Percentiles rank a stretch among this genome's conserved stretches.
phyloP scores from a whole-genome alignment of 2,329 filamentous ascomycete species.

The Ophiostoma perfectum region DNA sequence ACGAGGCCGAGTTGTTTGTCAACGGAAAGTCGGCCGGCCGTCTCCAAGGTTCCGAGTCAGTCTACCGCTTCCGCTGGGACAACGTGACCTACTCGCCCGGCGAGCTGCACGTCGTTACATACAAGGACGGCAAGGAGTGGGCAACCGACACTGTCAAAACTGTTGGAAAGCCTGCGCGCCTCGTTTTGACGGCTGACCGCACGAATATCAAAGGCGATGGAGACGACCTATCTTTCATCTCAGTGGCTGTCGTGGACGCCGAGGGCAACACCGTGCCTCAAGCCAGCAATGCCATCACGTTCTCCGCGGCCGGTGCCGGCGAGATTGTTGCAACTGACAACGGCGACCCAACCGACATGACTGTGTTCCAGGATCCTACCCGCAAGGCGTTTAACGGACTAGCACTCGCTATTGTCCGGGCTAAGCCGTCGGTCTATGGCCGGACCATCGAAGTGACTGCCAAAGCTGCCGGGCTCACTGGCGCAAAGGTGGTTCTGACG shows the following conservation, averaged over 20 bases:
- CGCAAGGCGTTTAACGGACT: conserved; percentile 41
- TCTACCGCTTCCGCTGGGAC: conserved; percentile 52
- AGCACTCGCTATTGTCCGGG: conserved; percentile 38
- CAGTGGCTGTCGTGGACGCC: conserved; percentile 41
- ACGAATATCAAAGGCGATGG: conserved; percentile 38
- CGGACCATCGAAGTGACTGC: conserved; percentile 22
- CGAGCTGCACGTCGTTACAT: conserved; percentile 43
- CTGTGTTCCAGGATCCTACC: conserved; percentile 37
- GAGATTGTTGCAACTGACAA: conserved; percentile 49
- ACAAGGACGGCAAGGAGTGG: conserved; percentile 45
- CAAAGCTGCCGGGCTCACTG: conserved; percentile 23
- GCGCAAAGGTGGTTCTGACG: conserved; percentile 20
- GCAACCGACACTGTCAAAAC: conserved; percentile 40
- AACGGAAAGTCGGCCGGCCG: conserved; percentile 45
- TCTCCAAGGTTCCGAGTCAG: conserved; percentile 30
- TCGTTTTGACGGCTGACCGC: conserved; percentile 38
- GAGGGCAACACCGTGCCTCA: conserved; percentile 40
- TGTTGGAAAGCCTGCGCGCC: conserved; percentile 36
- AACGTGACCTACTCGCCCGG: conserved; percentile 45
- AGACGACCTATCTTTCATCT: conserved; percentile 44
- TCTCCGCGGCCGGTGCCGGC: conserved; percentile 40
- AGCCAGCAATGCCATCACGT: conserved; percentile 41
- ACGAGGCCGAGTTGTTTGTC: conserved; percentile 51
- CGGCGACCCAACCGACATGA: conserved; percentile 44
- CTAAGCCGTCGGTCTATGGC: conserved; percentile 27